Evolutionary conservation across 2,329 filamentous ascomycete species (phyloP).

Genomic region (Verruconis gallopava): DNA sequence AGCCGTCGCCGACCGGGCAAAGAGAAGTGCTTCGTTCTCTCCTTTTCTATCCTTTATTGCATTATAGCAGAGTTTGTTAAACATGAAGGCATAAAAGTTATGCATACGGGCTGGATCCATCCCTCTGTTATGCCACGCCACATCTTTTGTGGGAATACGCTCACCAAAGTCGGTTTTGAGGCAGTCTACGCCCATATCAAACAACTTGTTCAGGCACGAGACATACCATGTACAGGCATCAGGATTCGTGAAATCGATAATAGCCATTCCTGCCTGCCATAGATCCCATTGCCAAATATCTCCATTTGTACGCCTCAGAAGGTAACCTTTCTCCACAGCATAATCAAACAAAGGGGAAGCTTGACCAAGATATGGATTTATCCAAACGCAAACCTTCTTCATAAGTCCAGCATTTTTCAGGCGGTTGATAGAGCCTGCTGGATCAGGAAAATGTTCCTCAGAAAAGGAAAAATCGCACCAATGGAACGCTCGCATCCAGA

Average conservation of each 20-base stretch:
- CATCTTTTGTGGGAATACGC: constrained; percentile 52
- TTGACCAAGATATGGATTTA: constrained; percentile 62
- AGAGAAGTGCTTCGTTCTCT: constrained; percentile 46
- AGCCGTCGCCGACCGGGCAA: constrained; percentile 53
- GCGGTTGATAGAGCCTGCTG: constrained; percentile 48
- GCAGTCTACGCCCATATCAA: constrained; percentile 56
- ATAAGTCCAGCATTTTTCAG: constrained; percentile 49
- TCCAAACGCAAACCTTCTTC: constrained; percentile 59
- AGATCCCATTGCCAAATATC: constrained; percentile 65
- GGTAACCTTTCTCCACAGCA: constrained; percentile 52
- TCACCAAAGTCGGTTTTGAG: constrained; percentile 71
- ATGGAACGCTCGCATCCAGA: constrained; percentile 63
- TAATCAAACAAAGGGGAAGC: constrained; percentile 52
- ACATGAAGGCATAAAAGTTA: constrained; percentile 63
- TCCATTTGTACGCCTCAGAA: constrained; percentile 55
- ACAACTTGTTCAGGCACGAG: constrained; percentile 47
- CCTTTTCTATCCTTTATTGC: constrained; percentile 43
- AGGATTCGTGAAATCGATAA: constrained; percentile 64
- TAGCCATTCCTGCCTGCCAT: constrained; percentile 65
- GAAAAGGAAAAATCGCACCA: constrained; percentile 69
- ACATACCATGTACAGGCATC: constrained; percentile 53
- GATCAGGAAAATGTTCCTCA: constrained; percentile 54
- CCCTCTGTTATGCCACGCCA: constrained; percentile 49
- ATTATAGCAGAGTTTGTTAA: constrained; percentile 58
- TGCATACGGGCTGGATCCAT: constrained; percentile 57